Evolutionary conservation across 495 filamentous ascomycete genomes (phyloP), one percentile per base, ranked within the genome.

Genomic region (Bryoglossum gracile): DNA sequence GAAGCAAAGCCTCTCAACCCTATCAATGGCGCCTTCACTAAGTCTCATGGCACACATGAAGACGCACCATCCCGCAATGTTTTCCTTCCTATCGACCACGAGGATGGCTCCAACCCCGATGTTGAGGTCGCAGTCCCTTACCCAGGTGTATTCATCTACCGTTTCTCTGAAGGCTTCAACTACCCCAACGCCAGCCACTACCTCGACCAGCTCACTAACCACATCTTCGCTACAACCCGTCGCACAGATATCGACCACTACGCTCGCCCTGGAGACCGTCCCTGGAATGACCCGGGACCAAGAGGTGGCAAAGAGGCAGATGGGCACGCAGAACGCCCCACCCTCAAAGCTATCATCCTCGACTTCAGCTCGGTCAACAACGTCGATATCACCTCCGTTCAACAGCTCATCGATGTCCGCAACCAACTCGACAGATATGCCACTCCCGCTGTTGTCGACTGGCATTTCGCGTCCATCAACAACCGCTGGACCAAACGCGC

Each of bases 401-500:
- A 98, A 69, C 85, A 92, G 64, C 71, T 98, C 32, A 95, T 98
- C 65, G 92, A 98, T 57, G 88, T 98, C 2, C 89, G 92, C 63
- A 98, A 97, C 65, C 94, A 97, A 62, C 81, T 98, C 17, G 92
- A 97, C 65, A 76, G 82, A 11, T 95, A 95, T 62, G 78, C 87
- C 13, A 66, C 83, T 0, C 92, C 92, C 0, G 83, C 89, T 9
- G 71, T 78, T 5, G 89, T 98, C 4, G 89, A 98, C 59, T 97
- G 92, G 89, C 92, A 98, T 65, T 84, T 98, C 53, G 87, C 89
- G 10, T 83, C 83, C 67, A 86, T 98, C 73, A 91, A 82, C 71
- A 97, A 95, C 72, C 82, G 90, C 49, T 98, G 92, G 92, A 92
- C 92, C 25, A 98, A 97, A 69, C 86, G 92, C 13, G 92, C 86